Evolutionary conservation across 2,329 filamentous ascomycete species (phyloP), one percentile per base, ranked within the genome.

Genomic region (Claviceps pazoutovae): DNA sequence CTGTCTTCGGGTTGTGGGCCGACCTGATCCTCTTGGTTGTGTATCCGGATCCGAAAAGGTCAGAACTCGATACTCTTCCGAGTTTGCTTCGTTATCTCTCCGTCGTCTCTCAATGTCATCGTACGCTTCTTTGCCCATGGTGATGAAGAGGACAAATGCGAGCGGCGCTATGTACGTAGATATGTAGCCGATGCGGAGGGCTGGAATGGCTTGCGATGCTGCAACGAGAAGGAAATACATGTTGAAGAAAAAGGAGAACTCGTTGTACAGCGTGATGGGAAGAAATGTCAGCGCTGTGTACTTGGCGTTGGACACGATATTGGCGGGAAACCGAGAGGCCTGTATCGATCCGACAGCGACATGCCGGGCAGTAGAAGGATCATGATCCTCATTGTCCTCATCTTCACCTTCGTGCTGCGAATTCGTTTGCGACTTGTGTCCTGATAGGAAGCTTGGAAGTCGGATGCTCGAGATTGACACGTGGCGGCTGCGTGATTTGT

Each of bases 231-330:
- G 74, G 66, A 98, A 98, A 66, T 98, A 98, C 74, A 97, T 88
- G 76, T 98, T 98, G 76, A 98, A 95, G 71, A 98, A 98, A 73
- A 97, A 98, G 54, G 91, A 96, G 66, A 98, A 98, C 65, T 98
- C 93, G 70, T 97, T 97, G 70, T 96, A 98, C 21, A 98, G 74
- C 0, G 93, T 98, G 50, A 91, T 76, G 2, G 94, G 94, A 14
- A 98, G 76, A 68, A 98, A 98, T 50, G 86, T 95, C 73, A 90
- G 84, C 1, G 90, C 82, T 34, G 91, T 97, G 67, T 98, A 98
- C 74, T 97, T 98, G 51, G 93, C 91, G 65, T 98, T 97, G 38
- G 91, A 97, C 48, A 98, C 80, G 52, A 88, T 79, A 67, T 98
- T 98, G 8, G 86, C 81, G 9, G 93, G 91, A 65, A 91, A 97